Percentiles rank a stretch among this genome's conserved stretches.
Conservation (phyloP, 2,329 filamentous ascomycete species). For the Cladorrhinum sp. region DNA sequence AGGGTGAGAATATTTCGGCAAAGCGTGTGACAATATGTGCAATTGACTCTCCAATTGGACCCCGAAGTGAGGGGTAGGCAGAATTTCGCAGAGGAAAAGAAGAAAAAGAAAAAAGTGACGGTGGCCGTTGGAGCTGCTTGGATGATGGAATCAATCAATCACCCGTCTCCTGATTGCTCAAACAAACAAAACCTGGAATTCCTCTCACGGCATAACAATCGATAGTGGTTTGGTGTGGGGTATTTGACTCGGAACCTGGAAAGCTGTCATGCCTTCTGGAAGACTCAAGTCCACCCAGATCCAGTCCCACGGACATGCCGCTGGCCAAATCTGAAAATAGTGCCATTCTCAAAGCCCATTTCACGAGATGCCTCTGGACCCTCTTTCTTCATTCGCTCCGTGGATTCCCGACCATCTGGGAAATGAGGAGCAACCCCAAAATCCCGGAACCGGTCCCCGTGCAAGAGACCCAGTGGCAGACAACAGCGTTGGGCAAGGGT, state of each 20-base stretch:
- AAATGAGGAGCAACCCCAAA: neutral
- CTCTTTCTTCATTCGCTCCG: neutral
- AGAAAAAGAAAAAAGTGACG: too few relatives aligned
- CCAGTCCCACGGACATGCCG: neutral
- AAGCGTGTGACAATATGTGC: neutral
- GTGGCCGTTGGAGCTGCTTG: neutral
- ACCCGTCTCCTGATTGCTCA: neutral
- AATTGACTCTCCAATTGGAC: neutral
- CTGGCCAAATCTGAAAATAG: neutral
- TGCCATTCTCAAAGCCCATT: neutral
- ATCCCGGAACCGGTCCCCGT: neutral
- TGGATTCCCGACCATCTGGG: neutral
- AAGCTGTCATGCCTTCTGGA: conserved; percentile 1
- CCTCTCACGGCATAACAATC: neutral
- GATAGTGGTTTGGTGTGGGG: neutral
- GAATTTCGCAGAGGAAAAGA: neutral
- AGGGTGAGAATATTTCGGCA: neutral
- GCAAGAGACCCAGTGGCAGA: neutral
- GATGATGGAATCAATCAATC: too few relatives aligned
- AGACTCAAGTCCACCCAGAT: neutral
- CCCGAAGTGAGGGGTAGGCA: neutral
- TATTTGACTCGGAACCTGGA: neutral
- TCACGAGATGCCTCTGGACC: neutral
- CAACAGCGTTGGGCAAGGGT: neutral
- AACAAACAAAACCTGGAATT: neutral